phyloP scores from a whole-genome alignment of 2,329 filamentous ascomycete species.

The Huntiella moniliformis region DNA sequence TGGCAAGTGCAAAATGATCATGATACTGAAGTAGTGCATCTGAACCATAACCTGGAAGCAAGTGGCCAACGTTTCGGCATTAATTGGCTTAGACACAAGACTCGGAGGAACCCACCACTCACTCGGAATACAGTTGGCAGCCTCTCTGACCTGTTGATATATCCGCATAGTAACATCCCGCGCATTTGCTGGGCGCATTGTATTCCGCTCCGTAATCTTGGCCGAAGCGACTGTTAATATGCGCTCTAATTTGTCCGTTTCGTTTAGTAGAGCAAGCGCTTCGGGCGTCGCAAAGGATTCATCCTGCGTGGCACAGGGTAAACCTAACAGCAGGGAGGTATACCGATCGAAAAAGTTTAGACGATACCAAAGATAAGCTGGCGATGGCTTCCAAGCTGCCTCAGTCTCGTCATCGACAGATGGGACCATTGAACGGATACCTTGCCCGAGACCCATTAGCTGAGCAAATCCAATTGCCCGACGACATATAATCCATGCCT shows the following conservation, averaged over 20 bases:
- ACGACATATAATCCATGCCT: slow-evolving; percentile 33
- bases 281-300: slow-evolving; percentile 20
- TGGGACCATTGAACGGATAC: slow-evolving; percentile 19
- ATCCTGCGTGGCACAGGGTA: slow-evolving; percentile 26
- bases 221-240: slow-evolving; percentile 24
- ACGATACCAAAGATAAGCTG: slow-evolving; percentile 26
- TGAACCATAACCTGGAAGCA: slow-evolving; percentile 25
- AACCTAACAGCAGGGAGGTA: slow-evolving; percentile 30
- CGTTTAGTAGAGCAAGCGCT: slow-evolving; percentile 17
- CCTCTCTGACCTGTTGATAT: slow-evolving; percentile 28
- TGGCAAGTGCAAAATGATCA: slow-evolving; percentile 35
- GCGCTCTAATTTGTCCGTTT: slow-evolving; percentile 26
- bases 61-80: slow-evolving; percentile 30
- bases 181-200: slow-evolving; percentile 15
- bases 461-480: slow-evolving; percentile 31
- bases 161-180: slow-evolving; percentile 25
- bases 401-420: slow-evolving; percentile 20
- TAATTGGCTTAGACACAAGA: slow-evolving; percentile 18
- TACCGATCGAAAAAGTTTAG: slow-evolving; percentile 31
- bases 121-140: slow-evolving; percentile 22
- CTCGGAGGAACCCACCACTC: slow-evolving; percentile 30
- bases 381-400: slow-evolving; percentile 16
- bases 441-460: slow-evolving; percentile 28
- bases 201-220: slow-evolving; percentile 29
- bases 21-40: slow-evolving; percentile 30